A percentile compares a stretch with the other conserved stretches of the same genome.
These are phyloP conservation scores for Hylodesmum podocarpum DNA, from an alignment of 306 rosid species.

Conservation along the genomic window DNA sequence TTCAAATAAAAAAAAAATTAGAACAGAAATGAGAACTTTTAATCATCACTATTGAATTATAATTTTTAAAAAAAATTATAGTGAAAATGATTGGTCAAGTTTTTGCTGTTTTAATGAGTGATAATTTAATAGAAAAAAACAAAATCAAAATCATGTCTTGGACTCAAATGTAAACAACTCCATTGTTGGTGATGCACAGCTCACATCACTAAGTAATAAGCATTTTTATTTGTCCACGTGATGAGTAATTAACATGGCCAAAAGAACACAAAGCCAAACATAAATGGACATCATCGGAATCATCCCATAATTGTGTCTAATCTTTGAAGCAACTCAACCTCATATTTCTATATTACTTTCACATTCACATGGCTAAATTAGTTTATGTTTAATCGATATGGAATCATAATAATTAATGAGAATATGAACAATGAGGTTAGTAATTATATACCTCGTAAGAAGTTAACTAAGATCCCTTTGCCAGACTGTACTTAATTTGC, in stretches of 20 bases:
- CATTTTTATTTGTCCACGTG: not conserved
- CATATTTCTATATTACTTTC: not conserved
- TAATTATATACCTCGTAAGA: not conserved
- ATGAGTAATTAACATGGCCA: not conserved
- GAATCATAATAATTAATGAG: not conserved
- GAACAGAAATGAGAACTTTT: too few species aligned
- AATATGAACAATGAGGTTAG: not conserved
- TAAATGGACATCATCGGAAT: not conserved
- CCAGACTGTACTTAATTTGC: slow-evolving; percentile 15
- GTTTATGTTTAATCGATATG: not conserved
- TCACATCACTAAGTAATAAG: not conserved
- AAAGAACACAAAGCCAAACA: not conserved
- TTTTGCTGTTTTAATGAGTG: too few species aligned
- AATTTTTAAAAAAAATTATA: too few species aligned
- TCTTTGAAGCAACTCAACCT: not conserved
- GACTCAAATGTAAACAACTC: not conserved
- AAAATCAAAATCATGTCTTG: too few species aligned
- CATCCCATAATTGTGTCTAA: not conserved
- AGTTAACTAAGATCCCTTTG: not conserved
- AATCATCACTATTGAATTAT: too few species aligned
- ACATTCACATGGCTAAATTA: not conserved
- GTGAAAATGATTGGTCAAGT: too few species aligned
- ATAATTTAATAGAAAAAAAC: too few species aligned
- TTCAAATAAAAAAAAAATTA: too few species aligned
- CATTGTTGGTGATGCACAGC: not conserved